Evolutionary conservation across 352 stramenopile genomes (phyloP).

Genomic region (Pythium folliculosum): DNA sequence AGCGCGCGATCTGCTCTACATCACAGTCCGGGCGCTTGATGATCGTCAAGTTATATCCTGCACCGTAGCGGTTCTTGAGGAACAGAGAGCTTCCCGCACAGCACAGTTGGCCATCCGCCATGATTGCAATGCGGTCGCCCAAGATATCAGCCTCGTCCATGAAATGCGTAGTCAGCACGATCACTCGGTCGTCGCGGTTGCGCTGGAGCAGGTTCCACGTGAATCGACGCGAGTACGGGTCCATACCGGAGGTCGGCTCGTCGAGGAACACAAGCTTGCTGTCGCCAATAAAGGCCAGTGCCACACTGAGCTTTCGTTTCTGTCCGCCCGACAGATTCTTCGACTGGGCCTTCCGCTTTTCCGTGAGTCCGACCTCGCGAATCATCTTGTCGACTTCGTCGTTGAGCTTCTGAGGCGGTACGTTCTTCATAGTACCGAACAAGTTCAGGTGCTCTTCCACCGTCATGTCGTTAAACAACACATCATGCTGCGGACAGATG

Average conservation of each 20-base stretch:
- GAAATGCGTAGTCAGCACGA: slow-evolving; percentile 82
- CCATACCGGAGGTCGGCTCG: slow-evolving; percentile 95
- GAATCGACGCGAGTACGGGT: slow-evolving; percentile 93
- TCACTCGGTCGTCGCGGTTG: slow-evolving; percentile 83
- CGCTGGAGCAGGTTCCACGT: slow-evolving; percentile 94
- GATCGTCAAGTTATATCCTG: slow-evolving; percentile 87
- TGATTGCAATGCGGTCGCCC: slow-evolving; percentile 90
- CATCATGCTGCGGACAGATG: slow-evolving; percentile 97
- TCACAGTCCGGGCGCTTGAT: slow-evolving; percentile 48
- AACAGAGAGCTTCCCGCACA: slow-evolving; percentile 89
- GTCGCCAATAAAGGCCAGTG: slow-evolving; percentile 95
- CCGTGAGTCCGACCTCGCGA: slow-evolving; percentile 84
- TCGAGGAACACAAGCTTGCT: slow-evolving; percentile 91
- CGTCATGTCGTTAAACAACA: slow-evolving; percentile 94
- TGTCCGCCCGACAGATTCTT: slow-evolving; percentile 88
- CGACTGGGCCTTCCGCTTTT: slow-evolving; percentile 77
- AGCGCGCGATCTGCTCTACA: slow-evolving; percentile 35
- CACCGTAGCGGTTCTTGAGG: slow-evolving; percentile 93
- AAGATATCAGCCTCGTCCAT: slow-evolving; percentile 84
- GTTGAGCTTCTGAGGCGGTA: slow-evolving; percentile 35
- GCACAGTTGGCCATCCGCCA: slow-evolving; percentile 88
- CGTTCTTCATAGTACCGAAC: slow-evolving; percentile 92
- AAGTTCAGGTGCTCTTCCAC: slow-evolving; percentile 95
- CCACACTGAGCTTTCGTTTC: slow-evolving; percentile 96
- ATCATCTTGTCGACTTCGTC: slow-evolving; percentile 48